phyloP scores from a whole-genome alignment of 768 basidiomycete species.

The Tulasnella sp. region DNA sequence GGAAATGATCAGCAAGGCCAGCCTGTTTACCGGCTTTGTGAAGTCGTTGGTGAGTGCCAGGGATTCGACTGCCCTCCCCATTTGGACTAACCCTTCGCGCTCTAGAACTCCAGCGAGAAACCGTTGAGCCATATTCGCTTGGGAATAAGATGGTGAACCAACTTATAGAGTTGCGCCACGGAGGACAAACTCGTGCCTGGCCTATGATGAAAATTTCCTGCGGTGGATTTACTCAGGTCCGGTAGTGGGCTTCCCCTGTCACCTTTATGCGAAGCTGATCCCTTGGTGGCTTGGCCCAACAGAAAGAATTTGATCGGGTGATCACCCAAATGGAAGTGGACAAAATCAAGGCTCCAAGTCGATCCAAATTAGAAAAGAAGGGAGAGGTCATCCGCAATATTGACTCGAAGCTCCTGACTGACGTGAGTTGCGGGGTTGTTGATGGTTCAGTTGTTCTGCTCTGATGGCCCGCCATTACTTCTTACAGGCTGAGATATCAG shows the following conservation, averaged over 20 bases:
- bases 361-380: slow-evolving; percentile 64
- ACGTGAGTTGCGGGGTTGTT: slow-evolving; percentile 50
- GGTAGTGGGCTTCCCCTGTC: slow-evolving; percentile 34
- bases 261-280: not conserved
- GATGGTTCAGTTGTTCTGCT: not conserved
- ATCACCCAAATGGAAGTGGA: slow-evolving; percentile 46
- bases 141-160: slow-evolving; percentile 64
- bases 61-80: slow-evolving; percentile 22
- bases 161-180: slow-evolving; percentile 71
- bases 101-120: slow-evolving; percentile 52
- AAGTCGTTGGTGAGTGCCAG: slow-evolving; percentile 63
- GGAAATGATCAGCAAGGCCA: slow-evolving; percentile 52
- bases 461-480: not conserved
- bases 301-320: slow-evolving; percentile 75
- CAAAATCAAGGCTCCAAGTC: slow-evolving; percentile 63
- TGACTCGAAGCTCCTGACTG: slow-evolving; percentile 63
- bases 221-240: slow-evolving; percentile 56
- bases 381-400: slow-evolving; percentile 57
- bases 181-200: slow-evolving; percentile 57
- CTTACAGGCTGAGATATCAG: slow-evolving; percentile 72
- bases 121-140: slow-evolving; percentile 65
- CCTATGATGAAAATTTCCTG: slow-evolving; percentile 89
- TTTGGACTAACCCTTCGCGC: slow-evolving; percentile 11
- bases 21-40: slow-evolving; percentile 77
- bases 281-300: slow-evolving; percentile 16